A percentile compares a stretch with the other conserved stretches of the same genome.
phyloP scores from a whole-genome alignment of 352 stramenopile species.

The Globisporangium cystogenes region DNA sequence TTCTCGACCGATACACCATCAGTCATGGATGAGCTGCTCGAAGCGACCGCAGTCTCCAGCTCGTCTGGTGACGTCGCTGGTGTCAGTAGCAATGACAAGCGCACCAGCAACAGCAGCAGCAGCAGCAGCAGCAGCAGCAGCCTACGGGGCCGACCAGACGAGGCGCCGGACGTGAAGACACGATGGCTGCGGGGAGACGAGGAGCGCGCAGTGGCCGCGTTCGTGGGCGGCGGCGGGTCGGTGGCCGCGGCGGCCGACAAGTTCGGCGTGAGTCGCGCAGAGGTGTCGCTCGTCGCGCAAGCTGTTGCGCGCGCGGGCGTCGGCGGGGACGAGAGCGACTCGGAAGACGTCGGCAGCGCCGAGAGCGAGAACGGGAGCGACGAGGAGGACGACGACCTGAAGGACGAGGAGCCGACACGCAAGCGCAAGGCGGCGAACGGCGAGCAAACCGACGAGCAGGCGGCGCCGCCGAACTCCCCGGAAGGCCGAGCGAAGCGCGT shows the following conservation, averaged over 20 bases:
- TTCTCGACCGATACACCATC: no score
- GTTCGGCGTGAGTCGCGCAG: conserved; percentile 22
- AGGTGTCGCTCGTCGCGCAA: conserved; percentile 23
- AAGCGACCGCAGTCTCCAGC: neutral
- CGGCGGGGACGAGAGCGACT: neutral
- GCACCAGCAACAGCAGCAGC: neutral
- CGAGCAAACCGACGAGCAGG: neutral
- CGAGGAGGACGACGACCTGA: neutral
- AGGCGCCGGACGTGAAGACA: no score
- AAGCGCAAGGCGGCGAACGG: conserved; percentile 6
- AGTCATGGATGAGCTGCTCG: neutral
- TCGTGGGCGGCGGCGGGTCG: conserved; percentile 20
- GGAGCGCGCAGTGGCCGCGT: conserved; percentile 12
- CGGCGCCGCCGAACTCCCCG: neutral
- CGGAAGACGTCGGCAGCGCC: neutral
- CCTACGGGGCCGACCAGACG: no score
- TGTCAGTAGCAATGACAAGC: neutral
- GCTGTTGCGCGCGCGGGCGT: conserved; percentile 6
- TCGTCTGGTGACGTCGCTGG: no score
- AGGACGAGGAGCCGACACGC: neutral
- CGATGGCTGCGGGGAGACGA: neutral
- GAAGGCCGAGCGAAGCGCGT: conserved; percentile 25
- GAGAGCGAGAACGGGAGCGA: neutral
- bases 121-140: no score
- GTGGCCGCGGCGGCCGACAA: conserved; percentile 17